Evolutionary conservation across 2,329 filamentous ascomycete genomes (phyloP).

Genomic region (Diplodia seriata): DNA sequence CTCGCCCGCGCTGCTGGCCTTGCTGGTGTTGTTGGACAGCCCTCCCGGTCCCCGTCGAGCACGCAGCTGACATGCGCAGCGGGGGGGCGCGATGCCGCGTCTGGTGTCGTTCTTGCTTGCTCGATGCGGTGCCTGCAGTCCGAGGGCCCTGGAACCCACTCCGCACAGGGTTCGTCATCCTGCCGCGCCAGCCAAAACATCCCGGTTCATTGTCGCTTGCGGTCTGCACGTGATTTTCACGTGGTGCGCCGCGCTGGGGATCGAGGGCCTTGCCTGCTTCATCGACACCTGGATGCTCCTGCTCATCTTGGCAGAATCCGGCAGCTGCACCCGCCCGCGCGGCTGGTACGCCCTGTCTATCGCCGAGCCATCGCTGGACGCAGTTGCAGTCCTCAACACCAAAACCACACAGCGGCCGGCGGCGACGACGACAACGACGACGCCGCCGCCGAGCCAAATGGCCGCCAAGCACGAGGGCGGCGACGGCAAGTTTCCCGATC

Average conservation of each 20-base stretch:
- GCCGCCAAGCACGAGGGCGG: neutral
- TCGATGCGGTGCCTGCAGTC: neutral
- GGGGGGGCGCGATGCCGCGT: neutral
- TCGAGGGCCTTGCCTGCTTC: neutral
- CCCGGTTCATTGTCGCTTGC: slow-evolving; percentile 5
- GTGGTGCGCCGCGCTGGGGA: neutral
- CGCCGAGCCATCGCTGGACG: too few relatives aligned
- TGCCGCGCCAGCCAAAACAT: neutral
- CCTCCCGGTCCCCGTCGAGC: neutral
- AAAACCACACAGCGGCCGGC: neutral
- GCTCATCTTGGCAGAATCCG: neutral
- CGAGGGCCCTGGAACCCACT: neutral
- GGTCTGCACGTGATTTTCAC: slow-evolving; percentile 2
- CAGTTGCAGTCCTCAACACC: neutral
- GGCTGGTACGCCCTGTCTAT: neutral
- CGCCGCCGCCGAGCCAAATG: too few relatives aligned
- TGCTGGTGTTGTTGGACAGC: neutral
- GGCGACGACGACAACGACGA: too few relatives aligned
- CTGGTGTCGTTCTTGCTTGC: neutral
- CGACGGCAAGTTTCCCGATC: slow-evolving; percentile 25
- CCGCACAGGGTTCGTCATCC: slow-evolving; percentile 8
- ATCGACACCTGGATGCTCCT: neutral
- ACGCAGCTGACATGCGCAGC: neutral
- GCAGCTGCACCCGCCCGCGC: neutral
- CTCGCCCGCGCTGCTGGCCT: neutral